Conservation (phyloP, 805 yeast species). For the Hanseniaspora taiwanica region DNA sequence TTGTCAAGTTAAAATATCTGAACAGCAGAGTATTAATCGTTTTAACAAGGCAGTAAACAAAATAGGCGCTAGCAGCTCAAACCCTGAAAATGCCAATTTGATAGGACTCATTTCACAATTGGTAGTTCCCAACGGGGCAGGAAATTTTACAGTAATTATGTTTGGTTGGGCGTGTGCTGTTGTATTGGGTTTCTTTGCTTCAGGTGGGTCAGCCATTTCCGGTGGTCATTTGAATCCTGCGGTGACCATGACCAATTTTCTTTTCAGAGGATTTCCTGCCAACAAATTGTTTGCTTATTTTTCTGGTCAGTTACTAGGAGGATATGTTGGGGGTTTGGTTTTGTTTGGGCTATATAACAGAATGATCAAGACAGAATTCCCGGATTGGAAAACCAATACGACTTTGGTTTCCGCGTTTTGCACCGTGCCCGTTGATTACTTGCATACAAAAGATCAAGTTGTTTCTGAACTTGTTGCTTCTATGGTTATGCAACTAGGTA, state of each 20-base stretch:
- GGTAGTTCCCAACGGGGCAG: slow-evolving; percentile 20
- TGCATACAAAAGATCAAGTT: slow-evolving; percentile 32
- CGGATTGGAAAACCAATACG: slow-evolving; percentile 16
- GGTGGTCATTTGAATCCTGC: slow-evolving; percentile 50
- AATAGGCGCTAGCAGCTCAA: background rate
- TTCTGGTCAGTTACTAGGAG: slow-evolving; percentile 37
- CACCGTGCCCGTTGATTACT: slow-evolving; percentile 30
- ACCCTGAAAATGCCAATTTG: background rate
- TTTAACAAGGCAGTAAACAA: slow-evolving; percentile 7
- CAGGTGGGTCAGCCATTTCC: slow-evolving; percentile 39
- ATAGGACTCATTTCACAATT: slow-evolving; percentile 9
- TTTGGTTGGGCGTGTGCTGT: slow-evolving; percentile 45
- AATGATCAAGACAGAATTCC: slow-evolving; percentile 19
- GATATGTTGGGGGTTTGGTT: slow-evolving; percentile 32
- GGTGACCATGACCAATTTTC: slow-evolving; percentile 33
- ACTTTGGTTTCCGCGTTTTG: slow-evolving; percentile 33
- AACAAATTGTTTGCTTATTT: slow-evolving; percentile 30
- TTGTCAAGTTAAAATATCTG: slow-evolving; percentile 31
- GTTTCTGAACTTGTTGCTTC: slow-evolving; percentile 35
- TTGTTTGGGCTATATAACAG: slow-evolving; percentile 32
- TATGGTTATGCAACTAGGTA: slow-evolving; percentile 32
- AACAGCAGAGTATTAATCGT: slow-evolving; percentile 5
- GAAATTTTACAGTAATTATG: slow-evolving; percentile 29
- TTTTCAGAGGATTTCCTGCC: slow-evolving; percentile 40
- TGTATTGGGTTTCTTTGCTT: slow-evolving; percentile 34